Evolutionary conservation across 768 basidiomycete genomes (phyloP), one percentile per base, ranked within the genome.

Genomic region (Obba rivulosa): DNA sequence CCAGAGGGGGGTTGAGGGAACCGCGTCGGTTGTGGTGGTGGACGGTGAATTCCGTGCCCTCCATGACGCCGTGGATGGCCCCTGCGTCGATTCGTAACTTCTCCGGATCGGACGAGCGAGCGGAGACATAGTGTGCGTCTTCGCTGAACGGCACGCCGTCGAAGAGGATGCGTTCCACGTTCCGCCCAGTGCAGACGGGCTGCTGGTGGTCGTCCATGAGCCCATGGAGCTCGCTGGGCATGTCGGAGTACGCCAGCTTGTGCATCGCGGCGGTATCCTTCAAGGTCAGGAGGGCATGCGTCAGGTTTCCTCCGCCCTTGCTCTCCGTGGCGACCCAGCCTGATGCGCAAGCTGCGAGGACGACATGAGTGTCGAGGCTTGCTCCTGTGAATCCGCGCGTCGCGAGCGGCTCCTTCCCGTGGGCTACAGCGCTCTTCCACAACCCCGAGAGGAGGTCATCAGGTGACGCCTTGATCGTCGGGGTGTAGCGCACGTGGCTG

Each of bases 281-380:
- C 17, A 74, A 67, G 23, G 73, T 65, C 17, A 86, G 64, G 31
- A 87, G 69, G n/a, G 69, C 68, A 37, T 62, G 66, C 3, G 84
- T 87, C 57, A 87, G 80, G 51, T 67, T 70, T 1, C 85, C 84
- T 8, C 83, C 83, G 28, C 75, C 72, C 55, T 81, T 83, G 48
- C 74, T 75, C 56, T 87, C 85, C 8, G 67, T 59, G 11, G 85
- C 85, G 45, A 70, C 71, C 51, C 76, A 77, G 3, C 73, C 79
- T 5, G 74, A 66, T 20, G 69, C 66, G 52, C 79, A 82, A 3
- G 83, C 85, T 21, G 78, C 72, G 17, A 87, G 69, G 31, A 82
- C 66, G 21, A 74, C 69, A 57, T 87, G 78, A 0, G 77, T 63
- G 40, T 69, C 35, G 65, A 57, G 22, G 60, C 62, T 35, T 59